These are phyloP conservation scores for Chaetomium tenue DNA, from an alignment of 495 filamentous ascomycete species.

Conservation along the genomic window DNA sequence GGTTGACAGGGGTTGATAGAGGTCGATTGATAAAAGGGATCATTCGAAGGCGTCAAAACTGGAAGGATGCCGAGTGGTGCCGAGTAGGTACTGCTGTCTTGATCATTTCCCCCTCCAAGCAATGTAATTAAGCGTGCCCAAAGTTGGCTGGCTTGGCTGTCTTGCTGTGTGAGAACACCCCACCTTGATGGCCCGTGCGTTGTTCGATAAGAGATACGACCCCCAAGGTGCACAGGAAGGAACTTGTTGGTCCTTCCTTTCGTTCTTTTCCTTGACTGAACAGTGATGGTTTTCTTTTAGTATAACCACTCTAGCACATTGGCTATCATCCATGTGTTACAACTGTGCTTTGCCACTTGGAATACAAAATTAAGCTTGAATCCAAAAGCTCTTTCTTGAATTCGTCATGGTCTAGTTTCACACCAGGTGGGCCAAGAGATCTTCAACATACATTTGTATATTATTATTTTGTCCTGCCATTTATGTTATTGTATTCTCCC, in stretches of 20 bases:
- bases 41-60: not conserved
- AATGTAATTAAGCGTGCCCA: conserved; percentile 10
- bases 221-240: not conserved
- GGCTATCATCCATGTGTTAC: not conserved
- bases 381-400: no score
- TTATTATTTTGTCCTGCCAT: not conserved
- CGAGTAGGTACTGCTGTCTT: conserved; percentile 1
- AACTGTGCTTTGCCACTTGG: not conserved
- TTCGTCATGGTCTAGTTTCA: no score
- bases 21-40: not conserved
- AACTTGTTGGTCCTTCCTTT: not conserved
- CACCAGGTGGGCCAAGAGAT: not conserved
- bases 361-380: not conserved
- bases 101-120: conserved; percentile 9
- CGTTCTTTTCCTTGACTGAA: no score
- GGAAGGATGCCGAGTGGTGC: conserved; percentile 3
- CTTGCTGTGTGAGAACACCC: conserved; percentile 16
- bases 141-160: conserved; percentile 16
- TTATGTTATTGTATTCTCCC: not conserved
- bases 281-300: no score
- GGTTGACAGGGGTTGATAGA: not conserved
- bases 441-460: not conserved
- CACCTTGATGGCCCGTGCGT: conserved; percentile 23
- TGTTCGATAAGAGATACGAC: conserved; percentile 13
- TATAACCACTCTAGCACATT: not conserved